Base-by-base conservation (phyloP, 2,329 filamentous ascomycete genomes). In the Madurella mycetomatis region DNA sequence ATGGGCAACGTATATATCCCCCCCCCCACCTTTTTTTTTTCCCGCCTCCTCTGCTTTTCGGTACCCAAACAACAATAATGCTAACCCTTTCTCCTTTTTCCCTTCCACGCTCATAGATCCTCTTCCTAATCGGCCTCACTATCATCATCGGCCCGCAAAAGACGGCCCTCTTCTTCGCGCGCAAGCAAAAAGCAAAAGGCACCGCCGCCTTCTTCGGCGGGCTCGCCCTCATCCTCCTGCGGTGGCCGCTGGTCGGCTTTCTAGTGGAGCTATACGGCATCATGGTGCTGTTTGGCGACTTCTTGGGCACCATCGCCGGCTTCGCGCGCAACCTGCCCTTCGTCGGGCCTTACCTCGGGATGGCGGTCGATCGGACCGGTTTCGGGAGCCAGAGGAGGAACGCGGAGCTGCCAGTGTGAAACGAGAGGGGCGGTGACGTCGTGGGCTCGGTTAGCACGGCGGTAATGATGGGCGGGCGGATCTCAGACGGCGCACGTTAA, bases 111-210 rank as follows among this genome's bases (percentile, higher is more conserved):
- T 37, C 31, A 39, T 66, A 95, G 90, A 95, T 99, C 72, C 90
- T 99, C 71, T 97, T 99, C 80, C 84, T 99, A 51, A 90, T 96
- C 75, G 94, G 94, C 70, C 84, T 99, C 25, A 95, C 92, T 31
- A 87, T 97, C 56, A 95, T 97, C 66, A 96, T 99, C 74, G 94
- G 94, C 42, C 82, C 90, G 19, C 82, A 88, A 71, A 96, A 96
- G 70, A 97, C 94, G 0, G 78, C 92, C 60, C 78, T 88, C 69
- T 99, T 99, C 84, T 99, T 99, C 77, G 89, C 91, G 49, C 87
- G 94, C 58, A 86, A 85, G 64, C 90, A 96, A 69, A 99, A 99
- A 73, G 83, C 90, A 66, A 91, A 91, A 68, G 94, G 94, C 60
- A 96, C 90, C 0, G 86, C 85, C 4, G 92, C 92, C 15, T 99